These are phyloP conservation scores for Schizosaccharomyces pombe DNA, from an alignment of 805 yeast species.

Conservation along the genomic window DNA sequence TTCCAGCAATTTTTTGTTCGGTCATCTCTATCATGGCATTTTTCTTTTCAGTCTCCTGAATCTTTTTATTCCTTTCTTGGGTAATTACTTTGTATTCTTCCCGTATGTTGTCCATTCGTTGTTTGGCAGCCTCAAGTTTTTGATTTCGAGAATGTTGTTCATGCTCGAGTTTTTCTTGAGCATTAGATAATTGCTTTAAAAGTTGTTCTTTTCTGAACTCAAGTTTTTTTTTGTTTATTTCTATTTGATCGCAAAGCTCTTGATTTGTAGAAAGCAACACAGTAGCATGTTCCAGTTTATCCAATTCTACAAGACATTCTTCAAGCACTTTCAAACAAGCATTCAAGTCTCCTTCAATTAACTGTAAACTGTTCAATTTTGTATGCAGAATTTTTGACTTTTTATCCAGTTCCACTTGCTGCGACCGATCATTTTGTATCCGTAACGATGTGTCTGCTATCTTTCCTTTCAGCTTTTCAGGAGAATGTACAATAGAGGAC, in stretches of 20 bases:
- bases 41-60: conserved; percentile 26
- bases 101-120: conserved; percentile 23
- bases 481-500: conserved; percentile 37
- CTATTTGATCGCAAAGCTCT: conserved; percentile 21
- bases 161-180: conserved; percentile 26
- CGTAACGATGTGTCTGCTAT: conserved; percentile 29
- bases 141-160: conserved; percentile 23
- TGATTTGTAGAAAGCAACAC: conserved; percentile 19
- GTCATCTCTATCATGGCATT: conserved; percentile 24
- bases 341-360: conserved; percentile 25
- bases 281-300: conserved; percentile 21
- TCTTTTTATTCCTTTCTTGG: conserved; percentile 25
- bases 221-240: conserved; percentile 20
- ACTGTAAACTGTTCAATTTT: conserved; percentile 35
- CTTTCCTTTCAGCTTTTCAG: conserved; percentile 28
- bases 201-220: conserved; percentile 22
- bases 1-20: conserved; percentile 19
- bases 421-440: conserved; percentile 20
- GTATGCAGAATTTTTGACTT: conserved; percentile 28
- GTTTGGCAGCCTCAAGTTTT: conserved; percentile 22
- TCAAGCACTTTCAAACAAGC: conserved; percentile 23
- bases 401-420: conserved; percentile 22
- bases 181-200: conserved; percentile 26
- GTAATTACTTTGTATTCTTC: conserved; percentile 26
- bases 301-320: conserved; percentile 27